Evolutionary conservation across 2,329 filamentous ascomycete genomes (phyloP).

Genomic region (Trichoderma aggressivum): DNA sequence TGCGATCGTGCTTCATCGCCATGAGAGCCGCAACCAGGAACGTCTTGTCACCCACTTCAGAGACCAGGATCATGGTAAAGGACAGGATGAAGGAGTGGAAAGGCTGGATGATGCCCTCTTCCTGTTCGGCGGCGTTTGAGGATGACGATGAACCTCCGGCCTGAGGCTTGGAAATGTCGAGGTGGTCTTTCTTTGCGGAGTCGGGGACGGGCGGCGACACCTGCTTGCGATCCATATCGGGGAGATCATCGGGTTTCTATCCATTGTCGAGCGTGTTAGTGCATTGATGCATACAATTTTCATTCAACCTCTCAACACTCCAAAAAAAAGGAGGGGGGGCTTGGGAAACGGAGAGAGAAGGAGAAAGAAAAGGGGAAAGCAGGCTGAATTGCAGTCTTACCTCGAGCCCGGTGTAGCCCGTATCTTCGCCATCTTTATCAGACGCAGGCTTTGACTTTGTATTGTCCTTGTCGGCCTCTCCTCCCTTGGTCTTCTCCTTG

Average conservation of each 20-base stretch:
- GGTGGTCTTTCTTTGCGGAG: conserved; percentile 61
- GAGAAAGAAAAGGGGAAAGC: background rate
- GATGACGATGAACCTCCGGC: background rate
- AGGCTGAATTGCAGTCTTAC: conserved; percentile 23
- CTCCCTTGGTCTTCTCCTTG: conserved; percentile 31
- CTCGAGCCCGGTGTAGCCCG: conserved; percentile 36
- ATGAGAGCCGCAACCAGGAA: conserved; percentile 96
- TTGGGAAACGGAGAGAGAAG: background rate
- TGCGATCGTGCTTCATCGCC: conserved; percentile 96
- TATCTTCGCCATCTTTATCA: conserved; percentile 39
- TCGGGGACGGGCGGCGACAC: conserved; percentile 67
- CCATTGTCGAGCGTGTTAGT: conserved; percentile 23
- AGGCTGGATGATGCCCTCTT: conserved; percentile 68
- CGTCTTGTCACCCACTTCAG: conserved; percentile 96
- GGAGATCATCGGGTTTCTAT: conserved; percentile 78
- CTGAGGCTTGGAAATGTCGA: conserved; percentile 43
- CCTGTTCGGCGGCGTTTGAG: conserved; percentile 36
- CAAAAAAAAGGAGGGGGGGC: background rate
- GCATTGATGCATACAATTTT: background rate
- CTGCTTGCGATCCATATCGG: conserved; percentile 72
- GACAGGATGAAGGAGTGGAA: conserved; percentile 88
- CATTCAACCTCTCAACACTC: background rate
- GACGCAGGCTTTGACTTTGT: conserved; percentile 39
- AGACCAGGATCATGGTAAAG: conserved; percentile 95
- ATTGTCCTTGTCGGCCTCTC: conserved; percentile 32